phyloP scores from a whole-genome alignment of 176 grass and related monocot species.

The Zoysia japonica region DNA sequence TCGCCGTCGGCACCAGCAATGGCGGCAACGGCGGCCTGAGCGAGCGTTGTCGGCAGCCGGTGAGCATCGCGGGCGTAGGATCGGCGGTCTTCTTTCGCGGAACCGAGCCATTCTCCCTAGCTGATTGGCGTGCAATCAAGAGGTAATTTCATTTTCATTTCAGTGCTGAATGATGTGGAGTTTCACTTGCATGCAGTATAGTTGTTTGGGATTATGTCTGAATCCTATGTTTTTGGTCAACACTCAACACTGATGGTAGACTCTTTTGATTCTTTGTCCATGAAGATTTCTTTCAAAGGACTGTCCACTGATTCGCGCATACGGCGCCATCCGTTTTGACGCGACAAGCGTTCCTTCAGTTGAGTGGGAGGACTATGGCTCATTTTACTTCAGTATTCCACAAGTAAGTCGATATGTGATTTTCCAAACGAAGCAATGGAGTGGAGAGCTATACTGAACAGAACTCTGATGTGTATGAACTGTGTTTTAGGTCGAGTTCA shows the following conservation, averaged over 20 bases:
- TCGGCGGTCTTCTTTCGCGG: conserved; percentile 78
- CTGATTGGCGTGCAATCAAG: conserved; percentile 80
- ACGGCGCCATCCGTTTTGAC: conserved; percentile 92
- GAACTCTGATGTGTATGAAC: conserved; percentile 11
- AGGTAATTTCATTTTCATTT: conserved; percentile 38
- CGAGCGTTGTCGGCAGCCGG: conserved; percentile 31
- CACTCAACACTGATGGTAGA: no score
- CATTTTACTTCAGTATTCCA: conserved; percentile 88
- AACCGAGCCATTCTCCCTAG: conserved; percentile 55
- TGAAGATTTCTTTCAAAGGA: conserved; percentile 79
- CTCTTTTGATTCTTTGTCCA: neutral
- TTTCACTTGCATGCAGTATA: neutral
- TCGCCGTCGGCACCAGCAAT: neutral
- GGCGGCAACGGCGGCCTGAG: neutral
- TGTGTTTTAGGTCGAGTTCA: conserved; percentile 74
- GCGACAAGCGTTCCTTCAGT: conserved; percentile 44
- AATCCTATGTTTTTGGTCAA: neutral
- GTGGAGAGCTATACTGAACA: neutral
- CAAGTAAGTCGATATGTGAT: conserved; percentile 49
- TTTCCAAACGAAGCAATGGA: neutral
- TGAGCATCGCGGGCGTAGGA: conserved; percentile 78
- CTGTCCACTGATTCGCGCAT: conserved; percentile 75
- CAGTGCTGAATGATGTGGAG: neutral
- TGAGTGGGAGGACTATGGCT: conserved; percentile 87
- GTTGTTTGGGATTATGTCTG: neutral